Conservation (phyloP, 768 basidiomycete genomes). For the Rhodotorula babjevae region DNA sequence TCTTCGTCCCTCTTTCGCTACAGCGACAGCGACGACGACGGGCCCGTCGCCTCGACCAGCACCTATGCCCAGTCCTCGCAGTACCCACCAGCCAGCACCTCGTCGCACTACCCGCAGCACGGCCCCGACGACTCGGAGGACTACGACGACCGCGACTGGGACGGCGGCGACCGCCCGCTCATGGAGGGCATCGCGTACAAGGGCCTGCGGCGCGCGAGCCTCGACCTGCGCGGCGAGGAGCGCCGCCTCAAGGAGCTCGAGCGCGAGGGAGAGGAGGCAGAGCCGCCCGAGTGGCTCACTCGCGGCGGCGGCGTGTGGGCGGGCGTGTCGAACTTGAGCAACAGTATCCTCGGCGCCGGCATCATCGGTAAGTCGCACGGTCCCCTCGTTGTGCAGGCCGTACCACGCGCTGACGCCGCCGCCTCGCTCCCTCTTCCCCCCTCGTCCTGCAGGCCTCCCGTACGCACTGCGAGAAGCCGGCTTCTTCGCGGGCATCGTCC, state of each 20-base stretch:
- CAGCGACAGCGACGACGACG: slow-evolving; percentile 6
- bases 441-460: slow-evolving; percentile 65
- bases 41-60: slow-evolving; percentile 18
- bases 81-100: background rate
- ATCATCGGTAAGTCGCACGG: slow-evolving; percentile 49
- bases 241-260: slow-evolving; percentile 45
- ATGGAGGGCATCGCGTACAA: slow-evolving; percentile 36
- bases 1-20: slow-evolving; percentile 8
- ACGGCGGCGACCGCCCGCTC: slow-evolving; percentile 34
- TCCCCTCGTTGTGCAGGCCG: no score
- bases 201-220: slow-evolving; percentile 3
- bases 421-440: no score
- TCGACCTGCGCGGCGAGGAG: slow-evolving; percentile 22
- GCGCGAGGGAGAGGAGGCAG: slow-evolving; percentile 51
- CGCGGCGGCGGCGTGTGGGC: slow-evolving; percentile 47
- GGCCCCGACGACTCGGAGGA: slow-evolving; percentile 77
- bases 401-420: background rate
- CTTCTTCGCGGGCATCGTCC: slow-evolving; percentile 77
- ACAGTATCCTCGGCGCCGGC: slow-evolving; percentile 92
- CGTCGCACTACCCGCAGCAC: slow-evolving; percentile 44
- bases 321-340: slow-evolving; percentile 87
- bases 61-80: slow-evolving; percentile 14
- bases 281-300: slow-evolving; percentile 40
- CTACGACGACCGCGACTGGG: slow-evolving; percentile 53
- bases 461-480: slow-evolving; percentile 93